Conservation (phyloP, 2,329 filamentous ascomycete genomes). For the Trichophyton schoenleinii region DNA sequence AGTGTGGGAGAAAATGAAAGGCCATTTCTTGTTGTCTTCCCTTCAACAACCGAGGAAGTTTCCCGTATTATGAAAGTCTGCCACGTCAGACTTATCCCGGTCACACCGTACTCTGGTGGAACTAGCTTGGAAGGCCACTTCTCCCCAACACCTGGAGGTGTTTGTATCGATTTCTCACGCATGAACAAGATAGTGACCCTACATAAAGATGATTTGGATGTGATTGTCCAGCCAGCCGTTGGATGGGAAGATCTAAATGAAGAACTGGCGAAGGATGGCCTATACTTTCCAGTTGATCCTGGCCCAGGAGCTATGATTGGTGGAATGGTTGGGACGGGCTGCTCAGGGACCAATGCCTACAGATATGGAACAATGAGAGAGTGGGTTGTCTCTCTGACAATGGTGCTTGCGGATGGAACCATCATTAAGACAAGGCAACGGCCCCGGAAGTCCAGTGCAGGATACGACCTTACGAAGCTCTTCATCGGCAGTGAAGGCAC, state of each 20-base stretch:
- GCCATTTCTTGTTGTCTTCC: conserved; percentile 57
- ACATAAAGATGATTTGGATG: conserved; percentile 65
- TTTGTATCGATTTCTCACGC: conserved; percentile 72
- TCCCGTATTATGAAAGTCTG: conserved; percentile 82
- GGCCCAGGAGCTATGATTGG: conserved; percentile 88
- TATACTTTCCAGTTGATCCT: conserved; percentile 88
- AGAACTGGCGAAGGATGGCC: conserved; percentile 54
- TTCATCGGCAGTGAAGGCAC: conserved; percentile 90
- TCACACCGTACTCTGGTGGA: conserved; percentile 76
- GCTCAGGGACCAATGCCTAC: conserved; percentile 72
- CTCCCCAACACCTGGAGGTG: conserved; percentile 65
- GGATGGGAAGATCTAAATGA: conserved; percentile 83
- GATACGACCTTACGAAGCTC: conserved; percentile 79
- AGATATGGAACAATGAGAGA: conserved; percentile 91
- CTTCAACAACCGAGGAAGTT: conserved; percentile 66
- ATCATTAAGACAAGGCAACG: conserved; percentile 80
- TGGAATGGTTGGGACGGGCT: conserved; percentile 47
- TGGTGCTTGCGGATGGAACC: conserved; percentile 81
- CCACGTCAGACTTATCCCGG: conserved; percentile 65
- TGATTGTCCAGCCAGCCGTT: conserved; percentile 66
- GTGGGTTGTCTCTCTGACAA: conserved; percentile 77
- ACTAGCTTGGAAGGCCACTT: conserved; percentile 86
- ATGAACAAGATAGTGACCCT: conserved; percentile 73
- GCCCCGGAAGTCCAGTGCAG: conserved; percentile 77
- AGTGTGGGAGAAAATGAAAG: conserved; percentile 30